These are phyloP conservation scores for Ophiostoma himal-ulmi DNA, from an alignment of 2,329 filamentous ascomycete genomes.

Conservation along the genomic window DNA sequence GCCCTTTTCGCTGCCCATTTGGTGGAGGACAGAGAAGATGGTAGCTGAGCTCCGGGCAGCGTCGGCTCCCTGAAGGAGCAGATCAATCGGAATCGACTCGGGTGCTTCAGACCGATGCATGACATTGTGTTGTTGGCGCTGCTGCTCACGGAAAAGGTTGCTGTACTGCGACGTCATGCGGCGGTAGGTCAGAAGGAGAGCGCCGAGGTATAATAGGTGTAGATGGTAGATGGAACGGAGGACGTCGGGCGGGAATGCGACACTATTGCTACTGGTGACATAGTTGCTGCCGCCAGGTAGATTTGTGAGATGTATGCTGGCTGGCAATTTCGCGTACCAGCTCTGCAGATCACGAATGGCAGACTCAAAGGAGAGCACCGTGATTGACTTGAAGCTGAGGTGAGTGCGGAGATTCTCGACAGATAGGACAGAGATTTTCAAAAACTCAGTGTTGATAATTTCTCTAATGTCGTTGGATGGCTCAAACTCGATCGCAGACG, in stretches of 20 bases:
- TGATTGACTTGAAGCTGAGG: conserved; percentile 30
- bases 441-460: conserved; percentile 31
- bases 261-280: not conserved
- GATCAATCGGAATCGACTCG: conserved; percentile 13
- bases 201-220: conserved; percentile 33
- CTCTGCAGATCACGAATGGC: conserved; percentile 30
- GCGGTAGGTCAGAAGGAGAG: conserved; percentile 33
- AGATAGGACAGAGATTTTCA: conserved; percentile 31
- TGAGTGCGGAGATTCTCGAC: conserved; percentile 32
- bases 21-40: conserved; percentile 28
- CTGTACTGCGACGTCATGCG: conserved; percentile 31
- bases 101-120: conserved; percentile 8
- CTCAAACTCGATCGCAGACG: conserved; percentile 28
- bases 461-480: conserved; percentile 27
- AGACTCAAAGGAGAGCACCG: conserved; percentile 28
- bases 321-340: conserved; percentile 31
- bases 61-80: conserved; percentile 27
- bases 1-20: conserved; percentile 27
- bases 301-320: conserved; percentile 27
- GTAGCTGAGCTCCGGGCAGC: conserved; percentile 30
- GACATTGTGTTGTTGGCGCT: not conserved
- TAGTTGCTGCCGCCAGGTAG: not conserved
- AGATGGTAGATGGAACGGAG: conserved; percentile 30
- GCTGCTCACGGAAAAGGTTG: conserved; percentile 11
- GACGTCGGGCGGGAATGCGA: conserved; percentile 21